A percentile compares a stretch with the other conserved stretches of the same genome.
phyloP scores from a whole-genome alignment of 2,329 filamentous ascomycete species.

The Aspergillus costaricaensis region DNA sequence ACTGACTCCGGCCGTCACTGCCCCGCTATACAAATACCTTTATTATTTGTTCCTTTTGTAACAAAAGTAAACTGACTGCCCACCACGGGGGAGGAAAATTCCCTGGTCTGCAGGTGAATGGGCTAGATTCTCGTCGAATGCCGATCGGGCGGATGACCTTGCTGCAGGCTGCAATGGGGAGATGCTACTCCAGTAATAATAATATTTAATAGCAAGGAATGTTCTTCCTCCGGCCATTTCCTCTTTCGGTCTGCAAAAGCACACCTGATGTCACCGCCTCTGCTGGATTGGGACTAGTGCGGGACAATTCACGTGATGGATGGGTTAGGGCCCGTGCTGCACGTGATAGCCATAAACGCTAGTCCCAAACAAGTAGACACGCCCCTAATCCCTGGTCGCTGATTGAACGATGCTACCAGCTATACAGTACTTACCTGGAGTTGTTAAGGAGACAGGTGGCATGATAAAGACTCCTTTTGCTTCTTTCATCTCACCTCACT shows the following conservation, averaged over 20 bases:
- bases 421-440: too few relatives aligned
- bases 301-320: slow-evolving; percentile 9
- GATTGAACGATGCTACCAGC: background rate
- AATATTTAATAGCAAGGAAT: background rate
- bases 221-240: background rate
- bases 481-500: too few relatives aligned
- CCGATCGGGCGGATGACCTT: background rate
- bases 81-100: background rate
- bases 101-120: background rate
- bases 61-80: background rate
- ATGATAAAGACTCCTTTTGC: background rate
- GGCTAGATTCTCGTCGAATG: background rate
- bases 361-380: background rate
- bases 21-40: background rate
- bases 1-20: slow-evolving; percentile 14
- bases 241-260: background rate
- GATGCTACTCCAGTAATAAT: background rate
- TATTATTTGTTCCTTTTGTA: too few relatives aligned
- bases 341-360: background rate
- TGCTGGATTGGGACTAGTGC: slow-evolving; percentile 1
- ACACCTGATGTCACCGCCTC: slow-evolving; percentile 18
- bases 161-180: background rate
- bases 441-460: background rate
- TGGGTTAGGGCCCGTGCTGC: slow-evolving; percentile 2
- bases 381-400: background rate